Evolutionary conservation across 768 basidiomycete genomes (phyloP), one percentile per base, ranked within the genome.

Genomic region (Dacryopinax spathularia): DNA sequence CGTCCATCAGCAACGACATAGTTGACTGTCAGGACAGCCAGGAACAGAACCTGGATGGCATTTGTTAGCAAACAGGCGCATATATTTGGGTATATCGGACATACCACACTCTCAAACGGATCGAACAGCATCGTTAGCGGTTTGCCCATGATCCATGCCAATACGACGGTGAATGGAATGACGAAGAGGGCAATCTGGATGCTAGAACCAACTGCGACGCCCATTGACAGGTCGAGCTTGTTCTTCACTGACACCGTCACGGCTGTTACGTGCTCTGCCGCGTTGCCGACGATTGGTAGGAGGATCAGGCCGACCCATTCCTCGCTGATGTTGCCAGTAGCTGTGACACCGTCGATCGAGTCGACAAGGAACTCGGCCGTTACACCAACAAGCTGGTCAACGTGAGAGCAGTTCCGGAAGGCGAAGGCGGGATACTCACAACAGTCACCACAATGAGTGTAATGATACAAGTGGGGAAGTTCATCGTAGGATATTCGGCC

Each of bases 251-350:
- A 89, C 6, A 93, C 92, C 0, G 87, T 87, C 29, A 96, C 90
- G 15, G 93, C 92, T 1, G 91, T 96, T 36, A 86, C 86, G 70
- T 94, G 92, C 70, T 96, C 93, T 77, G 89, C 91, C 5, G 90
- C 88, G 70, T 91, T 92, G 20, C 90, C 90, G 15, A 93, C 92
- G 35, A 96, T 91, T 5, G 95, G 95, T 7, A 98, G 80, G 15
- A 98, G 77, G 68, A 98, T 91, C 34, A 96, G 74, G 13, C 89
- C 93, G 65, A 96, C 86, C 70, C 92, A 98, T 72, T 88, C 89
- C 65, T 83, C 81, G 64, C 77, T 82, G 62, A 98, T 86, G 6
- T 27, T 16, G 25, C 84, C 83, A 0, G 69, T 69, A 0, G 68
- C 69, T 0, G 88, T 87, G 35, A 97, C 70, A 13, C 89, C 89